Base-by-base conservation (phyloP, 1,284 basidiomycete genomes). In the Apiotrichum montevideense region DNA sequence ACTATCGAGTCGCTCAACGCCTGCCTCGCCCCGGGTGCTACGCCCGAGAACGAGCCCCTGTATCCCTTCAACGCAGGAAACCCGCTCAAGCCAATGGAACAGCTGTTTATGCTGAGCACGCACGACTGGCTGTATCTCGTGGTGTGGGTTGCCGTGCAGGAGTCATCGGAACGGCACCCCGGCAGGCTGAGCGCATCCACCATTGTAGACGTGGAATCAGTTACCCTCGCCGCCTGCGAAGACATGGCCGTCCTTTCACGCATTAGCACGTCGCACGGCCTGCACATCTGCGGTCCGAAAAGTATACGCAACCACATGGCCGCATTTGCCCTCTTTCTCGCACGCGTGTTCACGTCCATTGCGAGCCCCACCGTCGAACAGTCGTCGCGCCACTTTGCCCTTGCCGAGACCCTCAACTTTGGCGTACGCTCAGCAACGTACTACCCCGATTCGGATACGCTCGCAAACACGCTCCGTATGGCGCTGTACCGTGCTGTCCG, bases 171-270 rank as follows among this genome's bases (percentile, higher is more conserved):
- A 10, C 52, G 52, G 1, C 52, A 47, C 2, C 48, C 57, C 0
- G 48, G 40, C 3, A 11, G 35, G 10, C 39, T 51, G 3, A 15
- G 32, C 9, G 29, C 32, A 6, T 9, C 33, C 6, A 39, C 43
- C 4, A 6, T 51, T 0, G 37, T 35, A 21, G 69, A 68, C 4
- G 84, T 56, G 3, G 56, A 61, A 46, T 15, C 10, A 6, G 44
- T 46, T 43, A 67, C 67, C 0, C 80, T 81, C 0, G 83, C 83
- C 13, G 79, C 84, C 29, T 86, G 83, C 62, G 81, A 84, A 2
- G 86, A 85, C 2, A 86, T 87, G 74, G 84, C 83, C 9, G 37
- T 39, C 13, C 37, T 39, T 39, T 9, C 37, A 8, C 37, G 13
- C 9, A 13, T 39, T 13, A 39, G 37, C 37, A 39, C 37, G 37